Base-by-base conservation (phyloP, 768 basidiomycete genomes). In the Boletellus sp. region DNA sequence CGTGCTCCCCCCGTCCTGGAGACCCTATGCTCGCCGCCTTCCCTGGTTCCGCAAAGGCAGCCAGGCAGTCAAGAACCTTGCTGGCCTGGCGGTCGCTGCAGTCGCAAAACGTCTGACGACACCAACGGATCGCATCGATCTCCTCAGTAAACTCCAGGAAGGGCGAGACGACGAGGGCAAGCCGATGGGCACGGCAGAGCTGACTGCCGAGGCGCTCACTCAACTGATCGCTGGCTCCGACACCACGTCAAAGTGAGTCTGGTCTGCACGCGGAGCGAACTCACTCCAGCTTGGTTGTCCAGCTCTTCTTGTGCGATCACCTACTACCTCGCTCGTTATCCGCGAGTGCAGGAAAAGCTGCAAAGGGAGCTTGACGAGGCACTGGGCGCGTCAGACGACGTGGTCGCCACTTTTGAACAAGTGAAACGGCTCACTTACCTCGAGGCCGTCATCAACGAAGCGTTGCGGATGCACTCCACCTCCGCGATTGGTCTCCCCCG, bases 281-380 rank as follows among this genome's bases (percentile, higher is more conserved):
- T 36, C 44, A 36, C 32, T 28, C 48, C 47, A 20, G 58, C 34
- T 23, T 46, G 24, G 26, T 26, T 33, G 26, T 32, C 28, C 51
- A 92, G 90, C 72, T 93, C 91, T 16, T 89, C 89, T 5, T 93
- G 90, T 58, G 92, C 91, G 11, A 92, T 94, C 62, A 77, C 89
- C 20, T 93, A 90, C 72, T 79, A 91, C 63, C 78, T 96, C 51
- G 87, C 90, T 5, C 70, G 71, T 22, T 79, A 87, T 65, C 89
- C 79, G 3, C 59, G 61, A 2, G 80, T 75, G 3, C 87, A 93
- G 59, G 70, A 65, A 34, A 88, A 84, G 56, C 78, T 96, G 5
- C 89, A 90, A 44, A 73, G 75, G 45, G 92, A 94, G 60, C 79
- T 95, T 7, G 83, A 80, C 59, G 73, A 76, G 17, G 77, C 75